These are phyloP conservation scores for Talaromyces borbonicus DNA, from an alignment of 495 filamentous ascomycete genomes.

Conservation along the genomic window DNA sequence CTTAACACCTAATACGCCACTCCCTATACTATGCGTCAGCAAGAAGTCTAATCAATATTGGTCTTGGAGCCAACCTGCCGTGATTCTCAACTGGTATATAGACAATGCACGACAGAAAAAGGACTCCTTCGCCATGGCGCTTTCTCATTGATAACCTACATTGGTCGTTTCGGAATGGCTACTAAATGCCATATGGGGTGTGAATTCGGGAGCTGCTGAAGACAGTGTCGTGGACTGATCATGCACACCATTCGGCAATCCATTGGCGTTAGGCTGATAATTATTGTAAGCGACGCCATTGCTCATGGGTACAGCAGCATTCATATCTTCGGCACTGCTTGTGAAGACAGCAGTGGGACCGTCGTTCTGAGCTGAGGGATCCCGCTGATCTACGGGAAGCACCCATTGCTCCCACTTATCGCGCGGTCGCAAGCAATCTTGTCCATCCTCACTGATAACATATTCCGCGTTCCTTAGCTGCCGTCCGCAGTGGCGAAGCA, in stretches of 20 bases:
- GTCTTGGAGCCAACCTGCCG: constrained; percentile 13
- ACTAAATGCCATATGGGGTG: constrained; percentile 40
- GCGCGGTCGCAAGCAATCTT: constrained; percentile 67
- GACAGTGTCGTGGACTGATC: constrained; percentile 51
- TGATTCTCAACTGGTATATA: constrained; percentile 13
- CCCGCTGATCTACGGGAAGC: constrained; percentile 50
- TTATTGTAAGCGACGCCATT: constrained; percentile 21
- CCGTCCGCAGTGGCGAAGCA: constrained; percentile 64
- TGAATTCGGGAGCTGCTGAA: constrained; percentile 67
- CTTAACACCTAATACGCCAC: constrained; percentile 17
- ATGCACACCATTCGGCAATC: constrained; percentile 29
- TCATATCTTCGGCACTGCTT: constrained; percentile 12
- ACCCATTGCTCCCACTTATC: constrained; percentile 79
- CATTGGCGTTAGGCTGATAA: constrained; percentile 15
- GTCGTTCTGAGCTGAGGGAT: constrained; percentile 49
- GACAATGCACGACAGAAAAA: constrained; percentile 34
- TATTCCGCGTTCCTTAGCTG: constrained; percentile 62
- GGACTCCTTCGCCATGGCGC: constrained; percentile 43
- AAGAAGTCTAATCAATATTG: constrained; percentile 37
- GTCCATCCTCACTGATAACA: constrained; percentile 56
- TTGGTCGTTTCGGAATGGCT: constrained; percentile 31
- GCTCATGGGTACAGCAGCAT: constrained; percentile 18
- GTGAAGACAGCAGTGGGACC: constrained; percentile 27
- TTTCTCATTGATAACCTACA: constrained; percentile 41
- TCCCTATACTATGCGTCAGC: constrained; percentile 38